A percentile compares a stretch with the other conserved stretches of the same genome.
Evolutionary conservation across 2,329 filamentous ascomycete genomes (phyloP).

Genomic region (Aspergillus sclerotialis): DNA sequence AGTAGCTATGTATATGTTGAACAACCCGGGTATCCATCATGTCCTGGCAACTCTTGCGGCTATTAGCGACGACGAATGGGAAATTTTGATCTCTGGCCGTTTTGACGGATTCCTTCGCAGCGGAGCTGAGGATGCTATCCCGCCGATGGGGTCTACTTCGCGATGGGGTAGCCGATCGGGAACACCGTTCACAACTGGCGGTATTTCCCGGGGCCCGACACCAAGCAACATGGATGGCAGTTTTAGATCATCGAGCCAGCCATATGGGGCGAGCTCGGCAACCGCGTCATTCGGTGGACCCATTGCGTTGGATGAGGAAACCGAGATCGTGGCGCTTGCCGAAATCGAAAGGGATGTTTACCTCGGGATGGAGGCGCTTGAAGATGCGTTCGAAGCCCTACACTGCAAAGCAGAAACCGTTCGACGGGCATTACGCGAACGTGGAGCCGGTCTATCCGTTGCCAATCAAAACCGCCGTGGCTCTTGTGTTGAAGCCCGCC

Average conservation of each 20-base stretch:
- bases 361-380: slow-evolving; percentile 84
- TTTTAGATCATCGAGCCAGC: slow-evolving; percentile 35
- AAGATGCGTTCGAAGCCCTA: slow-evolving; percentile 89
- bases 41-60: slow-evolving; percentile 80
- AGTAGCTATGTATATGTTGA: slow-evolving; percentile 76
- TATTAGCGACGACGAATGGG: slow-evolving; percentile 91
- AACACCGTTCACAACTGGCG: slow-evolving; percentile 24
- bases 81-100: slow-evolving; percentile 84
- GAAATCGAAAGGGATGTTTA: slow-evolving; percentile 94
- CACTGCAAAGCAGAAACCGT: slow-evolving; percentile 78
- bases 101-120: slow-evolving; percentile 96
- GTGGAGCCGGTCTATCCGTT: slow-evolving; percentile 64
- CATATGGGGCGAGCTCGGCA: slow-evolving; percentile 38
- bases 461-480: slow-evolving; percentile 40
- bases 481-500: slow-evolving; percentile 32
- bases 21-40: slow-evolving; percentile 74
- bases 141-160: slow-evolving; percentile 14
- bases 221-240: slow-evolving; percentile 33
- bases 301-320: slow-evolving; percentile 88
- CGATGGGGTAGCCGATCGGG: slow-evolving; percentile 25
- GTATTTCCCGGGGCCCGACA: slow-evolving; percentile 28
- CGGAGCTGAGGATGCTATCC: slow-evolving; percentile 60
- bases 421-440: slow-evolving; percentile 69
- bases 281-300: slow-evolving; percentile 60
- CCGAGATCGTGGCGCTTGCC: slow-evolving; percentile 80